Evolutionary conservation across 208 protist species (phyloP).

Genomic region (Herpetomonas samuelpessoai): DNA sequence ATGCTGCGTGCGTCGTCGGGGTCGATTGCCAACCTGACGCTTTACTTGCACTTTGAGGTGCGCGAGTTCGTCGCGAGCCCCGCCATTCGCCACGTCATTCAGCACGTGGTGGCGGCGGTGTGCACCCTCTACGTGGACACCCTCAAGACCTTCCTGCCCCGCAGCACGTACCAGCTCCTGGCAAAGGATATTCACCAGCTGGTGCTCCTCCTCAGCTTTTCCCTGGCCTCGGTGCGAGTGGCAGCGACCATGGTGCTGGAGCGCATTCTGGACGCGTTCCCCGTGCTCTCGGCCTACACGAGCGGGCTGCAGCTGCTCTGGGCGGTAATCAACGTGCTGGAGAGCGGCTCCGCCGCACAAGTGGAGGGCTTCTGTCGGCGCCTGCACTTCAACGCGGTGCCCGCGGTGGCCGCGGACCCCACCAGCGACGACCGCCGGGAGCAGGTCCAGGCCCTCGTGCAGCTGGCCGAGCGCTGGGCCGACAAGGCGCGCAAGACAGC

Average conservation of each 20-base stretch:
- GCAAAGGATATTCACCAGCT: slow-evolving; percentile 58
- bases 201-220: slow-evolving; percentile 69
- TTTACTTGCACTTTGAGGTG: slow-evolving; percentile 79
- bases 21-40: slow-evolving; percentile 68
- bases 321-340: slow-evolving; percentile 63
- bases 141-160: slow-evolving; percentile 32
- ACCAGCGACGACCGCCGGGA: slow-evolving; percentile 48
- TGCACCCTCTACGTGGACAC: slow-evolving; percentile 47
- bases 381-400: slow-evolving; percentile 41
- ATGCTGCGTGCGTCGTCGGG: slow-evolving; percentile 67
- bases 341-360: slow-evolving; percentile 39
- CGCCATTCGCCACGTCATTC: slow-evolving; percentile 35
- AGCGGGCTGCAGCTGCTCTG: slow-evolving; percentile 72
- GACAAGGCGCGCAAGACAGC: slow-evolving; percentile 21
- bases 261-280: slow-evolving; percentile 51
- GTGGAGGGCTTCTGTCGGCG: slow-evolving; percentile 55
- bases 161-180: slow-evolving; percentile 43
- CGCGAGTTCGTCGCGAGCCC: slow-evolving; percentile 77
- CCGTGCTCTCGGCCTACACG: slow-evolving; percentile 45
- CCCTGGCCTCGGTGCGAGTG: slow-evolving; percentile 58
- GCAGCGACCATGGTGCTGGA: slow-evolving; percentile 50
- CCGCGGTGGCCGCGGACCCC: slow-evolving; percentile 43
- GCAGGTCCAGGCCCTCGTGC: slow-evolving; percentile 38
- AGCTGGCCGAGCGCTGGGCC: slow-evolving; percentile 55
- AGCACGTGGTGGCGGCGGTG: slow-evolving; percentile 38